Evolutionary conservation across 2,329 filamentous ascomycete species (phyloP).

Genomic region (Periconia sp.): DNA sequence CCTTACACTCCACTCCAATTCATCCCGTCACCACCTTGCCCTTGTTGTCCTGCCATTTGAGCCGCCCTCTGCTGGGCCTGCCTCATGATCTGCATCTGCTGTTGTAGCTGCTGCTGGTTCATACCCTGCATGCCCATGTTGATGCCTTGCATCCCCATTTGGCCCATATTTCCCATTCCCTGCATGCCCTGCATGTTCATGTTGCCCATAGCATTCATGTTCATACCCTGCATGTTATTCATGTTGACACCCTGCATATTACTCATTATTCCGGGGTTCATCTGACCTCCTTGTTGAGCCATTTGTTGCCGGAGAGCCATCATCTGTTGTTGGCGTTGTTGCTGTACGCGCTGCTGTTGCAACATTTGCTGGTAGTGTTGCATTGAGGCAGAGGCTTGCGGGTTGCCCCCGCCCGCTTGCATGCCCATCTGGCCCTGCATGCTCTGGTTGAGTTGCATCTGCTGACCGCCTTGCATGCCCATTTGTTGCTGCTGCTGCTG

Average conservation of each 20-base stretch:
- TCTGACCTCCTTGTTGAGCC: conserved; percentile 30
- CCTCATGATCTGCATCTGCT: conserved; percentile 44
- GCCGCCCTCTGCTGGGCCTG: conserved; percentile 36
- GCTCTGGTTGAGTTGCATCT: too few relatives aligned
- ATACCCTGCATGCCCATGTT: conserved; percentile 26
- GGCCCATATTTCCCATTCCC: conserved; percentile 33
- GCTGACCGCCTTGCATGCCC: conserved; percentile 13
- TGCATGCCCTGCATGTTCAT: conserved; percentile 21
- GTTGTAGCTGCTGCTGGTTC: conserved; percentile 41
- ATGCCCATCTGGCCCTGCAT: conserved; percentile 23
- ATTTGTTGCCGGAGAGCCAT: conserved; percentile 39
- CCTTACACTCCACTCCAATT: conserved; percentile 34
- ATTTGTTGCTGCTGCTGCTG: conserved; percentile 34
- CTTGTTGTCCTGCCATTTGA: conserved; percentile 25
- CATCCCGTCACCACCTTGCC: conserved; percentile 31
- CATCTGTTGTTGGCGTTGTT: conserved; percentile 42
- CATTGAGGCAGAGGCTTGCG: conserved; percentile 35
- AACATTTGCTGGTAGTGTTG: conserved; percentile 42
- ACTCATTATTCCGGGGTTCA: conserved; percentile 37
- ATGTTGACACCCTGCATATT: conserved; percentile 38
- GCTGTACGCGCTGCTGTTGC: conserved; percentile 41
- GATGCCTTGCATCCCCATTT: conserved; percentile 28
- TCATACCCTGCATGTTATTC: conserved; percentile 37
- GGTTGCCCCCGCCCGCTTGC: conserved; percentile 19
- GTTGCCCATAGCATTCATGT: conserved; percentile 16